phyloP scores from a whole-genome alignment of 225 moss, liverwort and hornwort species.

The Neckera pumila region DNA sequence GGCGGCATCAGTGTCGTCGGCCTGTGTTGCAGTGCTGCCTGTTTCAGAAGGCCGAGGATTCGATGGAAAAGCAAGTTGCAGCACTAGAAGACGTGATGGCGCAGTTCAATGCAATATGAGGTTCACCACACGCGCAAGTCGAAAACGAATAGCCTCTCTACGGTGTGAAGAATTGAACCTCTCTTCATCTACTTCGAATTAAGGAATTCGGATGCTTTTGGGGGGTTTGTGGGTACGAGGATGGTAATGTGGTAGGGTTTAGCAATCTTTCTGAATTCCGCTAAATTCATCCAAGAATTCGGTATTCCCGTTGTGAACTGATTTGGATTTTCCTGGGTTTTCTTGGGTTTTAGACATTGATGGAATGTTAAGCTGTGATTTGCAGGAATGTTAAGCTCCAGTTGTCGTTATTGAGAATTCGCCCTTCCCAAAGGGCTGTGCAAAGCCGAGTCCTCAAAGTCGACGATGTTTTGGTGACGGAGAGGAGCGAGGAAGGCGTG shows the following conservation, averaged over 20 bases:
- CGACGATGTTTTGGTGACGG: constrained; percentile 35
- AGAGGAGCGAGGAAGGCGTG: constrained; percentile 42
- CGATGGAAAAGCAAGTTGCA: background rate
- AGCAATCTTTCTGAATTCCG: background rate
- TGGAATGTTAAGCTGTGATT: background rate
- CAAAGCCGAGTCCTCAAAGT: constrained; percentile 9
- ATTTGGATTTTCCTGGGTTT: no score
- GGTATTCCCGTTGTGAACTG: background rate
- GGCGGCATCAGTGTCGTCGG: constrained; percentile 25
- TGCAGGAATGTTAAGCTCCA: background rate
- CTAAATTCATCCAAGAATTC: background rate
- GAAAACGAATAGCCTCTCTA: background rate
- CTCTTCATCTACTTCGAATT: background rate
- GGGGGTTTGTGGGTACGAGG: background rate
- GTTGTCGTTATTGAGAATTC: background rate
- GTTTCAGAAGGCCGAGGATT: background rate
- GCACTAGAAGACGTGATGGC: background rate
- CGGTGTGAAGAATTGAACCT: background rate
- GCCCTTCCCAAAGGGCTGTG: background rate
- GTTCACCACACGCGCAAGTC: background rate
- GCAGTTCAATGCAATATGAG: background rate
- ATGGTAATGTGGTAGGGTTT: constrained; percentile 8
- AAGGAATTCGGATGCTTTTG: background rate
- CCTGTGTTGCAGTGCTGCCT: constrained; percentile 12
- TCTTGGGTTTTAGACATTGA: background rate